These are phyloP conservation scores for Bryopsis sp. DNA, from an alignment of 139 green algal genomes.

Conservation along the genomic window DNA sequence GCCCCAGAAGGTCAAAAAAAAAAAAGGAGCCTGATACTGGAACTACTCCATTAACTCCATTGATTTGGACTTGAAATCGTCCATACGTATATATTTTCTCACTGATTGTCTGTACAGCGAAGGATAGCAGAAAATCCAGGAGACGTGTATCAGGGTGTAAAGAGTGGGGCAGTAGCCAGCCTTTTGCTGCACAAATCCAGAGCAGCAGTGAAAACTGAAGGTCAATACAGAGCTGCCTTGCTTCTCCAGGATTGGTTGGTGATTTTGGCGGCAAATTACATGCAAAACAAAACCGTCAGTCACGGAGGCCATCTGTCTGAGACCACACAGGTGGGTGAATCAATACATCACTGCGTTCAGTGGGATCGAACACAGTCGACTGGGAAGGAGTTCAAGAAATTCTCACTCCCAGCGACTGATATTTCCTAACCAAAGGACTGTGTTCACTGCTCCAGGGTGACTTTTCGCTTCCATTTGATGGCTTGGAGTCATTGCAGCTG, in stretches of 20 bases:
- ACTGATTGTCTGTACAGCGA: too few species aligned
- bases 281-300: conserved; percentile 22
- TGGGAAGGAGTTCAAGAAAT: background rate
- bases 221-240: conserved; percentile 37
- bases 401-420: background rate
- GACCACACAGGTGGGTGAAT: background rate
- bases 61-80: too few species aligned
- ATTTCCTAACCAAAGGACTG: background rate
- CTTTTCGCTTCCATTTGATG: conserved; percentile 4
- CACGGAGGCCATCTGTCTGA: background rate
- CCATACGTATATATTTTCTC: too few species aligned
- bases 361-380: background rate
- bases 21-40: too few species aligned
- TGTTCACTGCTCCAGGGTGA: conserved; percentile 11
- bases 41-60: too few species aligned
- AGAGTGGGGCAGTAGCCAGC: background rate
- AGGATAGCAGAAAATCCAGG: too few species aligned
- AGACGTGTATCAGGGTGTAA: background rate
- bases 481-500: conserved; percentile 39
- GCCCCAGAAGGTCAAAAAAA: too few species aligned
- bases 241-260: conserved; percentile 86
- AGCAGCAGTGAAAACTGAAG: conserved; percentile 4
- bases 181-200: conserved; percentile 14
- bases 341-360: background rate
- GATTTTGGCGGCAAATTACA: conserved; percentile 59